Base-by-base conservation (phyloP, 2,329 filamentous ascomycete genomes). In the Microdochium trichocladiopsis region DNA sequence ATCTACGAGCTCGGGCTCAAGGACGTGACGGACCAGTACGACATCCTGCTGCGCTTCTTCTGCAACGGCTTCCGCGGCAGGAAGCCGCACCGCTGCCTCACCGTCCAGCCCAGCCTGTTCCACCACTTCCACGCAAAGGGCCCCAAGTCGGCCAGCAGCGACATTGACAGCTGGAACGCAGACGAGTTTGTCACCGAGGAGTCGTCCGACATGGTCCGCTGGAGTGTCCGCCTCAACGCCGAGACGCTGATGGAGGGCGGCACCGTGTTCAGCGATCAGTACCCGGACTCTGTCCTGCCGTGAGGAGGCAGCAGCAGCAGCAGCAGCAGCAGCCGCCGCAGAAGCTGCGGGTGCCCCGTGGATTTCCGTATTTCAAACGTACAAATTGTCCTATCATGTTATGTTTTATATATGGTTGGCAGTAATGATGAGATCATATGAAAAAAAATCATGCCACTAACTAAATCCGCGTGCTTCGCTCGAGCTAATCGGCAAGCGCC, bases 11-110 rank as follows among this genome's bases (percentile, higher is more conserved):
- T 77, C 31, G 73, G 69, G 0, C 54, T 76, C 21, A 67, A 69
- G 56, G 63, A 65, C 11, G 55, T 75, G 18, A 68, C 62, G 3
- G 61, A 62, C 14, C 63, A 65, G 0, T 71, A 67, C 54, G 76
- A 79, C 54, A 62, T 74, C 16, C 66, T 73, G 52, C 56, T 78
- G 51, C 61, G 71, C 16, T 69, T 72, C 48, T 72, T 73, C 62
- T 77, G 75, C 56, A 69, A 72, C 21, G 70, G 70, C 1, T 43
- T 50, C 31, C 50, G 64, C 11, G 67, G 66, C 1, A 60, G 66
- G 52, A 56, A 58, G 49, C 52, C 67, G 50, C 63, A 69, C 50
- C 66, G 65, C 31, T 69, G 74, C 59, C 33, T 77, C 53, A 63
- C 66, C 0, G 61, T 68, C 2, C 66, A 69, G 53, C 75, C 73